phyloP scores from a whole-genome alignment of 164 flowering plant species.

The Magnolia changhungtana region DNA sequence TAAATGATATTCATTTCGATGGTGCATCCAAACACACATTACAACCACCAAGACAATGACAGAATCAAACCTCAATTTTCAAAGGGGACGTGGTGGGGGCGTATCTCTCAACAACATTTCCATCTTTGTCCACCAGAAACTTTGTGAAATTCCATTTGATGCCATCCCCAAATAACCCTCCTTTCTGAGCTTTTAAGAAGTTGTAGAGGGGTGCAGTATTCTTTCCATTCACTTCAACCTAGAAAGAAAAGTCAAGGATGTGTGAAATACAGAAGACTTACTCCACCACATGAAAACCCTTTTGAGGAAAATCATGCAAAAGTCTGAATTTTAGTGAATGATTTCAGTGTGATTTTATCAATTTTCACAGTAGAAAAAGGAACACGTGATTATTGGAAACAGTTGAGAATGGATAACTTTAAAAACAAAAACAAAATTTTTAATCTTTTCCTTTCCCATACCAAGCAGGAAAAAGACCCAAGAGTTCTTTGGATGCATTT shows the following conservation, averaged over 20 bases:
- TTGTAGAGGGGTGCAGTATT: slow-evolving; percentile 73
- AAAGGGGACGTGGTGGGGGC: slow-evolving; percentile 78
- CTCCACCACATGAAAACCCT: background rate
- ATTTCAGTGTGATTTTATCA: background rate
- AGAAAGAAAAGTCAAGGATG: background rate
- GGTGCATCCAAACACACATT: too few species aligned
- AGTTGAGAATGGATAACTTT: too few species aligned
- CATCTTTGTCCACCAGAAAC: slow-evolving; percentile 80
- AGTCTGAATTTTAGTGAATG: background rate
- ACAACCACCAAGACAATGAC: background rate
- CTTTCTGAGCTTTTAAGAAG: slow-evolving; percentile 70
- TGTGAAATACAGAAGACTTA: background rate
- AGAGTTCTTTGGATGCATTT: too few species aligned
- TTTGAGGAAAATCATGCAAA: background rate
- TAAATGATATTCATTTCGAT: too few species aligned
- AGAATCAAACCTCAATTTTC: slow-evolving; percentile 61
- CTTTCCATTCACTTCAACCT: slow-evolving; percentile 91
- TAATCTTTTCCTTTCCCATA: too few species aligned
- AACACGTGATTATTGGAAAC: too few species aligned
- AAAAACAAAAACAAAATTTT: too few species aligned
- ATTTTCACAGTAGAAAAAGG: too few species aligned
- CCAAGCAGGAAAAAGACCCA: too few species aligned
- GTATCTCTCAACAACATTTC: slow-evolving; percentile 76
- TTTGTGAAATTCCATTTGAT: slow-evolving; percentile 98
- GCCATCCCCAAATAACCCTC: slow-evolving; percentile 60